Percentiles rank a stretch among this genome's conserved stretches.
phyloP scores from a whole-genome alignment of 2,329 filamentous ascomycete genomes.

The Trichoderma koningiopsis region DNA sequence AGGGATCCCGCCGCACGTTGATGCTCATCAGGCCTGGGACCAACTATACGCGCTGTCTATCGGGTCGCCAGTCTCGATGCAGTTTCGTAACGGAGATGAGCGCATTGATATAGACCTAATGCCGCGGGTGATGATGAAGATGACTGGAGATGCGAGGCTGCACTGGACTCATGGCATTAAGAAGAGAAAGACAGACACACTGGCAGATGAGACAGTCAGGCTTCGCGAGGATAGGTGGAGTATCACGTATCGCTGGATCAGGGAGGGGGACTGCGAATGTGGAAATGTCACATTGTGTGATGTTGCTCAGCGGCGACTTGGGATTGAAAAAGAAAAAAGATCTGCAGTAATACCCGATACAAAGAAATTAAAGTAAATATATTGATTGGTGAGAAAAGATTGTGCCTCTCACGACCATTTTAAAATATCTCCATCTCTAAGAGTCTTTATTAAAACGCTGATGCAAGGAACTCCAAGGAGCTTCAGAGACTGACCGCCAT shows the following conservation, averaged over 20 bases:
- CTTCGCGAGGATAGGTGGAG: slow-evolving; percentile 53
- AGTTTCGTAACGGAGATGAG: slow-evolving; percentile 20
- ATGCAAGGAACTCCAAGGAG: not conserved
- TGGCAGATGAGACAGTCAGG: slow-evolving; percentile 33
- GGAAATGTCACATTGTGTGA: slow-evolving; percentile 54
- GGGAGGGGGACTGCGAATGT: slow-evolving; percentile 52
- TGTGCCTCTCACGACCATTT: no score
- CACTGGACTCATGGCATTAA: slow-evolving; percentile 24
- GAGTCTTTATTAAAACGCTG: not conserved
- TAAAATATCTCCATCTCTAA: no score
- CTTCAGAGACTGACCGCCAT: not conserved
- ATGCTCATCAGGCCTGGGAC: slow-evolving; percentile 48
- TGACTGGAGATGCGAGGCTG: slow-evolving; percentile 20
- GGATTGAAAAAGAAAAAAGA: slow-evolving; percentile 54
- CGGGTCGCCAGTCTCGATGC: slow-evolving; percentile 11
- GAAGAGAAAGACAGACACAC: slow-evolving; percentile 20
- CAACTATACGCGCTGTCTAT: slow-evolving; percentile 24
- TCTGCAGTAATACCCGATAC: slow-evolving; percentile 29
- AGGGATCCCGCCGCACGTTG: slow-evolving; percentile 63
- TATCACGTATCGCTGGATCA: slow-evolving; percentile 57
- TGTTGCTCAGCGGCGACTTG: slow-evolving; percentile 49
- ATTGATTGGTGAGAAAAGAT: no score
- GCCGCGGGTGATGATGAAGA: slow-evolving; percentile 12
- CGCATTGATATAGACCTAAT: slow-evolving; percentile 14
- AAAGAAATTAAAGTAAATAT: no score